Evolutionary conservation across 1,284 basidiomycete genomes (phyloP).

Genomic region (Marasmius oreades): DNA sequence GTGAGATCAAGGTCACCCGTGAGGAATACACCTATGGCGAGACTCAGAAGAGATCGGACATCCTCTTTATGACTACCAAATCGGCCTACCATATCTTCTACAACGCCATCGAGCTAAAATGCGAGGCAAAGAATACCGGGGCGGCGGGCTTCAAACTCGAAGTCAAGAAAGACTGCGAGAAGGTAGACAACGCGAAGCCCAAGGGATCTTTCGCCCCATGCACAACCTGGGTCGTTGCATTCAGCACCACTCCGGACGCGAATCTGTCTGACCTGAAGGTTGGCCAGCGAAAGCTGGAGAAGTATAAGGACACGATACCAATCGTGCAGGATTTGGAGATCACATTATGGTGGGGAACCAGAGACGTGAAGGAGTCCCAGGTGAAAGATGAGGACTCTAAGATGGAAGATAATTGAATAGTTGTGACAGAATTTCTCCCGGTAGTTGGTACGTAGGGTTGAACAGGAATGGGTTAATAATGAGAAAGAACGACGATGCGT

Average conservation of each 20-base stretch:
- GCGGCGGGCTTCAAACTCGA: background rate
- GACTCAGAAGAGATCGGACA: slow-evolving; percentile 1
- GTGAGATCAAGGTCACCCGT: background rate
- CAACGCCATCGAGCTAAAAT: slow-evolving; percentile 6
- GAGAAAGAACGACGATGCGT: no score
- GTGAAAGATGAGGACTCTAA: no score
- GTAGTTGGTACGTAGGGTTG: no score
- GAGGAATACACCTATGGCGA: slow-evolving; percentile 4
- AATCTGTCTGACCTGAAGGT: background rate
- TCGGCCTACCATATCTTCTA: background rate
- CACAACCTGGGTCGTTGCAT: slow-evolving; percentile 4
- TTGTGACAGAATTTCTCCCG: no score
- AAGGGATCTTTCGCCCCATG: background rate
- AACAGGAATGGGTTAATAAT: no score
- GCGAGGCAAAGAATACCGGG: background rate
- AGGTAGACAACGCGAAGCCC: background rate
- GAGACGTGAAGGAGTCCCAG: background rate
- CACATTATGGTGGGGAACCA: background rate
- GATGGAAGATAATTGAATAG: no score
- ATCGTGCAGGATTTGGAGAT: background rate
- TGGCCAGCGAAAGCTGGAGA: background rate
- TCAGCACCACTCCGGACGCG: slow-evolving; percentile 4
- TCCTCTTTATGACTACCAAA: background rate
- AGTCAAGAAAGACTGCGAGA: background rate
- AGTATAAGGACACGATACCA: background rate